Base-by-base conservation (phyloP, 495 filamentous ascomycete genomes). In the Friedmanniomyces simplex region DNA sequence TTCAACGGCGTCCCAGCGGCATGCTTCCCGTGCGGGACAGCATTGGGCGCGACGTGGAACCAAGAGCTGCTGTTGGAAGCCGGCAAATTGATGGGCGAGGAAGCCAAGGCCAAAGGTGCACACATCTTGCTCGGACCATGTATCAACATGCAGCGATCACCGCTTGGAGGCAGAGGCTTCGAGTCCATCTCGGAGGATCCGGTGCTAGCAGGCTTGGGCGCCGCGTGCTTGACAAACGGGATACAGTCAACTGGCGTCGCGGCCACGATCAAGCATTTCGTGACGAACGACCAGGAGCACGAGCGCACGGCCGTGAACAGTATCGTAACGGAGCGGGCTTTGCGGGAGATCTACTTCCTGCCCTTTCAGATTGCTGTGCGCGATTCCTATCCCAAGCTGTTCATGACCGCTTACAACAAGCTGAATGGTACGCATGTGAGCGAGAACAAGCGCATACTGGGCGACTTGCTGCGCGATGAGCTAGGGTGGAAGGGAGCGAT, bases 171-270 rank as follows among this genome's bases (percentile, higher is more conserved):
- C 8, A 78, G 87, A 58, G 85, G 84, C 37, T 91, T 89, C 61
- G 87, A 91, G 69, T 85, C 81, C 1, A 82, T 89, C 54, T 88
- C 87, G 5, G 87, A 90, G 63, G 87, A 91, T 65, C 86, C 86
- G 8, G 72, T 85, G 10, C 74, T 91, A 1, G 79, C 85, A 3
- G 87, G 87, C 0, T 75, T 76, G 5, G 71, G 85, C 22, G 85
- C 87, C 20, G 85, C 83, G 0, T 71, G 81, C 42, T 73, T 85
- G 30, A 79, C 82, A 57, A 81, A 80, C 60, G 85, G 86, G 12
- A 78, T 91, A 39, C 84, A 91, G 67, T 77, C 76, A 32, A 84
- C 79, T 39, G 83, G 84, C 2, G 79, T 90, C 22, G 80, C 79
- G 22, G 83, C 86, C 0, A 86, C 83, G 0, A 72, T 88, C 49